Percentiles rank a stretch among this genome's conserved stretches.
Evolutionary conservation across 225 moss, liverwort and hornwort species (phyloP).

Genomic region (Physcomitrium patens): DNA sequence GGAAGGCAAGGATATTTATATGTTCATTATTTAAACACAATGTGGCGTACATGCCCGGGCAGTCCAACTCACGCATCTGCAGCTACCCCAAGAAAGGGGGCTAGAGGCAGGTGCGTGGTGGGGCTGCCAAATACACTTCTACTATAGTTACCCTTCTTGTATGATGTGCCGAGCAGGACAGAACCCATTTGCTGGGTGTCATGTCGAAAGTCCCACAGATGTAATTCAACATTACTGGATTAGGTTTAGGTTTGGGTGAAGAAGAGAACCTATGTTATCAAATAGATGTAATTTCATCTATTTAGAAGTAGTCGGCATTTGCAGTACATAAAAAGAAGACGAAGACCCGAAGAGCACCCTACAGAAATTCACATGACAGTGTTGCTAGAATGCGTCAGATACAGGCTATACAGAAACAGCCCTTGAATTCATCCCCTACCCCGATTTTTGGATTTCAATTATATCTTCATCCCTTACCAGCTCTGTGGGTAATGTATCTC

Average conservation of each 20-base stretch:
- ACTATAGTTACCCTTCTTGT: conserved; percentile 63
- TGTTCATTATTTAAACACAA: conserved; percentile 74
- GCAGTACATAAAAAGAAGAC: conserved; percentile 73
- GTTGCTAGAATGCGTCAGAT: conserved; percentile 59
- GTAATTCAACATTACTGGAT: conserved; percentile 76
- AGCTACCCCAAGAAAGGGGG: conserved; percentile 60
- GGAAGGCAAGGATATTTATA: conserved; percentile 59
- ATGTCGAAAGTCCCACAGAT: conserved; percentile 69
- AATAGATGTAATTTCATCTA: conserved; percentile 66
- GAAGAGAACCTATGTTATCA: conserved; percentile 43
- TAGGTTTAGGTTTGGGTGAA: conserved; percentile 64
- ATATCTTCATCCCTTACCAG: conserved; percentile 58
- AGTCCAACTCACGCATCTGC: conserved; percentile 55
- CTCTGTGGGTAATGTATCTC: conserved; percentile 59
- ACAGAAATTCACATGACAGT: conserved; percentile 65
- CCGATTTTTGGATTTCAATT: conserved; percentile 63
- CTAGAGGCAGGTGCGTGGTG: conserved; percentile 68
- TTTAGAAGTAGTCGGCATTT: conserved; percentile 63
- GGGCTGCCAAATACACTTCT: conserved; percentile 63
- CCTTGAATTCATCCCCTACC: conserved; percentile 32
- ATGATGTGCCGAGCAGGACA: conserved; percentile 68
- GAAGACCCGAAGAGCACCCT: conserved; percentile 44
- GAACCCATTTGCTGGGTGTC: conserved; percentile 63
- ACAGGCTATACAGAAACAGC: conserved; percentile 48
- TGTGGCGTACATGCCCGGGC: conserved; percentile 53